Evolutionary conservation across 2,329 filamentous ascomycete genomes (phyloP).

Genomic region (Furcasterigmium furcatum): DNA sequence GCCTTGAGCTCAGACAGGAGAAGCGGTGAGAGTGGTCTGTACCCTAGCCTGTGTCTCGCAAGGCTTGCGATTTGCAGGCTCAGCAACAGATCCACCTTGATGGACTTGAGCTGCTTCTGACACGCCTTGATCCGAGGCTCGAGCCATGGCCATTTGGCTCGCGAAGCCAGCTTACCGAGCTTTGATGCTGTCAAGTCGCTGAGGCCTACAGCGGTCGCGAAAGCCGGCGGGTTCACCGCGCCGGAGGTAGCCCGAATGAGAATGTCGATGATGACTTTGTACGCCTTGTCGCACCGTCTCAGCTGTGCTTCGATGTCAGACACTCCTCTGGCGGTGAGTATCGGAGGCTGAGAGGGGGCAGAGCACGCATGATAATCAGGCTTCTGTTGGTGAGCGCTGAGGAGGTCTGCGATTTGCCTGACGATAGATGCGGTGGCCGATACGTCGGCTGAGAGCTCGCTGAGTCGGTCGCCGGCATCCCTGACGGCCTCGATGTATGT

Average conservation of each 20-base stretch:
- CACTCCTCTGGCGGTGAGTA: neutral
- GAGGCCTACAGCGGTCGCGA: neutral
- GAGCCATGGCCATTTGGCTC: neutral
- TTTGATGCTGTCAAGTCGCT: neutral
- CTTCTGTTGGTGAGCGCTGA: neutral
- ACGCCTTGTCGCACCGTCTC: neutral
- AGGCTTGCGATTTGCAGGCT: neutral
- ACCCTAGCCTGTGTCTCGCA: neutral
- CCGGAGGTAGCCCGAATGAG: neutral
- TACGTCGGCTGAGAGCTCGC: neutral
- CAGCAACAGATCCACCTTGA: neutral
- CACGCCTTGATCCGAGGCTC: neutral
- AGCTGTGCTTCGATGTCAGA: neutral
- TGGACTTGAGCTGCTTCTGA: neutral
- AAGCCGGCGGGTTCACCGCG: neutral
- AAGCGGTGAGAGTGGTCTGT: no score
- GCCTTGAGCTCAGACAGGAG: no score
- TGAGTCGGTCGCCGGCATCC: neutral
- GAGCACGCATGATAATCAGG: no score
- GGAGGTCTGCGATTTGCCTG: neutral
- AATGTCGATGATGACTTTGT: neutral
- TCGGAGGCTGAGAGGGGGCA: no score
- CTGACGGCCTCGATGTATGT: neutral
- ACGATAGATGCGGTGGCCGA: neutral
- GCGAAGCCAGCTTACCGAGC: neutral